Evolutionary conservation across 2,329 filamentous ascomycete genomes (phyloP).

Genomic region (Ceratocystis alfenasii): DNA sequence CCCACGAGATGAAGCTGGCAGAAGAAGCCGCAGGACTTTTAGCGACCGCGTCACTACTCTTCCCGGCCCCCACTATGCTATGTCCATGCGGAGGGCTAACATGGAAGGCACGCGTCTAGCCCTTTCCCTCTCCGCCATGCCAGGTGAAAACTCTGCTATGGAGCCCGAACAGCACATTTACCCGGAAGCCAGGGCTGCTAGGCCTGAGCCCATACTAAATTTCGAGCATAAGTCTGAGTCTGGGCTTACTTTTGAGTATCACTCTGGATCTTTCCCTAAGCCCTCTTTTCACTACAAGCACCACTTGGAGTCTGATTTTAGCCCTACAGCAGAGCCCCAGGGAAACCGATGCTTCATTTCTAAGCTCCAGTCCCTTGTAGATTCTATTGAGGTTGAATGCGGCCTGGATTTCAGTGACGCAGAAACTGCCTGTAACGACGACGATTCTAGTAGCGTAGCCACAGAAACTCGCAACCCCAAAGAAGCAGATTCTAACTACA

Average conservation of each 20-base stretch:
- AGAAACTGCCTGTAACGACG: not conserved
- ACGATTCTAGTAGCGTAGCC: not conserved
- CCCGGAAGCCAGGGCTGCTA: not conserved
- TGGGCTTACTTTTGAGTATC: not conserved
- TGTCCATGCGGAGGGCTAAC: not conserved
- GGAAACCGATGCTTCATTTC: constrained; percentile 11
- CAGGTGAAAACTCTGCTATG: constrained; percentile 5
- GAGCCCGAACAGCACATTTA: not conserved
- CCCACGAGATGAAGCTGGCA: not conserved
- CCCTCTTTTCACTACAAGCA: not conserved
- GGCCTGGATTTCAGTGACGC: constrained; percentile 3
- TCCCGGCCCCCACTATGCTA: not conserved
- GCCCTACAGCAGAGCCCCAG: not conserved
- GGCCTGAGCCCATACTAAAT: no score
- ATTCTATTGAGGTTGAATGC: constrained; percentile 3
- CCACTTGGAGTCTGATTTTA: not conserved
- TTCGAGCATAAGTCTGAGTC: not conserved
- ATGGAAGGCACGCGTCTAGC: not conserved
- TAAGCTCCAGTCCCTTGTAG: not conserved
- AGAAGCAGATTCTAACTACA: not conserved
- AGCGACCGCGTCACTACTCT: not conserved
- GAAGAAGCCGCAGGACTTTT: not conserved
- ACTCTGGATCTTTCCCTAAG: no score
- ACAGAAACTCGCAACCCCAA: not conserved
- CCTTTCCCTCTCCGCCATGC: not conserved